These are phyloP conservation scores for Fusarium proliferatum DNA, from an alignment of 2,329 filamentous ascomycete species.

Conservation along the genomic window DNA sequence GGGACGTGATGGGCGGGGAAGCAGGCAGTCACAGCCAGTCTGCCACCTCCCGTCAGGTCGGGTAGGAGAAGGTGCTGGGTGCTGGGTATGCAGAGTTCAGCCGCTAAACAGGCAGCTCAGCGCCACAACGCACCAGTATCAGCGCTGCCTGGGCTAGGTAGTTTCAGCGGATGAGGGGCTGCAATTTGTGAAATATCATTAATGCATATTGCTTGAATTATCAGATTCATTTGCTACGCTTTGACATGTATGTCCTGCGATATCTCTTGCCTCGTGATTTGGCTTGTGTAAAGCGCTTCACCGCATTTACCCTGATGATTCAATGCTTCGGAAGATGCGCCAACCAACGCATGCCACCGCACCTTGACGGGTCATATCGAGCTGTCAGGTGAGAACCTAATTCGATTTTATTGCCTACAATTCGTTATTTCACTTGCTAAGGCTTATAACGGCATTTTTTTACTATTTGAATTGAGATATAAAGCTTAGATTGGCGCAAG, in stretches of 20 bases:
- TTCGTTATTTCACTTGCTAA: background rate
- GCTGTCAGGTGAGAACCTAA: constrained; percentile 4
- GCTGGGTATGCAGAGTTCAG: background rate
- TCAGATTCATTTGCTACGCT: no score
- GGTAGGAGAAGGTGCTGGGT: constrained; percentile 1
- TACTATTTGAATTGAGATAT: no score
- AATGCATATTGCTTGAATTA: background rate
- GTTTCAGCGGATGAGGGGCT: background rate
- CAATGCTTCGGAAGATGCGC: background rate
- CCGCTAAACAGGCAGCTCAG: constrained; percentile 21
- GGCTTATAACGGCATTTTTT: background rate
- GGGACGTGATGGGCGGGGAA: constrained; percentile 24
- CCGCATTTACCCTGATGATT: background rate
- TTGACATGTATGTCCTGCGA: background rate
- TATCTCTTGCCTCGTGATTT: background rate
- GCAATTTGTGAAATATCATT: background rate
- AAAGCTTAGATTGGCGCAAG: background rate
- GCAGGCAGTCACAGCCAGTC: constrained; percentile 8
- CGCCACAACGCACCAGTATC: constrained; percentile 11
- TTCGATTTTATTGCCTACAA: no score
- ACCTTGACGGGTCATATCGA: background rate
- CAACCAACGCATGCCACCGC: background rate
- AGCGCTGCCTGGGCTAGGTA: background rate
- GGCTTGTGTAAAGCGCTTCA: constrained; percentile 7
- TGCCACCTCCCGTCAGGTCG: background rate